Evolutionary conservation across 2,329 filamentous ascomycete species (phyloP).

Genomic region (Hymenoscyphus scutula): DNA sequence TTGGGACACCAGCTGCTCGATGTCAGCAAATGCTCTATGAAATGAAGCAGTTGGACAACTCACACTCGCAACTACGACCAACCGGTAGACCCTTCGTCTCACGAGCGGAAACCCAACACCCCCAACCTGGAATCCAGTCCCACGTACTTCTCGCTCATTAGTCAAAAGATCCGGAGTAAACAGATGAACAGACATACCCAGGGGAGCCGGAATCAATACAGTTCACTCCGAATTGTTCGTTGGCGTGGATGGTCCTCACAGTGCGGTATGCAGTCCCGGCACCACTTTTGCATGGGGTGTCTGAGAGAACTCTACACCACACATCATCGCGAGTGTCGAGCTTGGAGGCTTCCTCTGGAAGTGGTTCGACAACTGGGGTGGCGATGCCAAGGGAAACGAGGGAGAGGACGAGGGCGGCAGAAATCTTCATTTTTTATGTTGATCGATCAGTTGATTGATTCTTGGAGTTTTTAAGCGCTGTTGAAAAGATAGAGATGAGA

Average conservation of each 20-base stretch:
- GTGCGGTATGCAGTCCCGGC: not conserved
- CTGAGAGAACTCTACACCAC: not conserved
- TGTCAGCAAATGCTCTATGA: not conserved
- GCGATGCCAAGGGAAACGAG: not conserved
- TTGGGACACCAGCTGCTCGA: not conserved
- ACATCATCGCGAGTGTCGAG: not conserved
- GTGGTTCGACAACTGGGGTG: not conserved
- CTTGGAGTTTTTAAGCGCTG: not conserved
- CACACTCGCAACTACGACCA: not conserved
- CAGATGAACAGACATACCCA: not conserved
- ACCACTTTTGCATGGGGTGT: not conserved
- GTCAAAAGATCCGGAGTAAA: not conserved
- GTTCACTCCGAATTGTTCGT: not conserved
- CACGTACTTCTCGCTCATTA: not conserved
- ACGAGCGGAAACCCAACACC: not conserved
- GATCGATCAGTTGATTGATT: not conserved
- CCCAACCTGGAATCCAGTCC: not conserved
- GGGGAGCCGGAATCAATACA: not conserved
- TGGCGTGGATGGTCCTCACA: not conserved
- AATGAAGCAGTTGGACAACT: not conserved
- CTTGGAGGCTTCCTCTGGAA: not conserved
- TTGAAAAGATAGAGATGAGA: not conserved
- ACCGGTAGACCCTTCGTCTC: not conserved
- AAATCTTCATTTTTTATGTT: not conserved
- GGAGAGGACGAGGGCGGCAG: not conserved